Percentiles rank a stretch among this genome's conserved stretches.
Evolutionary conservation across 306 rosid genomes (phyloP).

Genomic region (Pueraria montana): DNA sequence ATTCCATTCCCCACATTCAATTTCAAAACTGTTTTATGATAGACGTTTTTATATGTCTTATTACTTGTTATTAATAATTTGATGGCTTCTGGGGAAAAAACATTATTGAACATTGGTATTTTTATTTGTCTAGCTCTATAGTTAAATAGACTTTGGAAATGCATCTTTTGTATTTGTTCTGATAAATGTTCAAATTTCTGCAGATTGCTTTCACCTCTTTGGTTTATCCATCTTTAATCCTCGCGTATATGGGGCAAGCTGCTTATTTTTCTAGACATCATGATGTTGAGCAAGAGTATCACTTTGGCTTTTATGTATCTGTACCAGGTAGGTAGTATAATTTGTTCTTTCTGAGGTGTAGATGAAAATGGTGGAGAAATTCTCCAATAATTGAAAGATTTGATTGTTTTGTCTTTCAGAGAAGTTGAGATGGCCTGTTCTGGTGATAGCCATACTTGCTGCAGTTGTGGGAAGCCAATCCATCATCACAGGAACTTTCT

Average conservation of each 20-base stretch:
- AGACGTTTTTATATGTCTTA: not conserved
- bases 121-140: not conserved
- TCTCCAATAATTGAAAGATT: constrained; percentile 44
- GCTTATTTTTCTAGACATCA: constrained; percentile 87
- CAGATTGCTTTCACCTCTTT: constrained; percentile 96
- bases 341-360: constrained; percentile 31
- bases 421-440: constrained; percentile 88
- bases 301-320: constrained; percentile 84
- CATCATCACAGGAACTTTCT: constrained; percentile 94
- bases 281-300: constrained; percentile 25
- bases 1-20: not conserved
- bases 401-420: constrained; percentile 56
- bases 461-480: constrained; percentile 99
- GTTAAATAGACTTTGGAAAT: constrained; percentile 10
- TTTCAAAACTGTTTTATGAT: not conserved
- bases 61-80: not conserved
- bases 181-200: constrained; percentile 40
- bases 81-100: not conserved
- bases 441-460: constrained; percentile 87
- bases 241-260: constrained; percentile 99
- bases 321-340: constrained; percentile 77
- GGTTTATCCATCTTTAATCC: constrained; percentile 89
- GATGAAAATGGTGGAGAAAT: constrained; percentile 17
- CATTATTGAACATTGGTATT: not conserved
- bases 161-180: constrained; percentile 22